Base-by-base conservation (phyloP, 2,329 filamentous ascomycete species). In the Chrysosporium keratinophilum region DNA sequence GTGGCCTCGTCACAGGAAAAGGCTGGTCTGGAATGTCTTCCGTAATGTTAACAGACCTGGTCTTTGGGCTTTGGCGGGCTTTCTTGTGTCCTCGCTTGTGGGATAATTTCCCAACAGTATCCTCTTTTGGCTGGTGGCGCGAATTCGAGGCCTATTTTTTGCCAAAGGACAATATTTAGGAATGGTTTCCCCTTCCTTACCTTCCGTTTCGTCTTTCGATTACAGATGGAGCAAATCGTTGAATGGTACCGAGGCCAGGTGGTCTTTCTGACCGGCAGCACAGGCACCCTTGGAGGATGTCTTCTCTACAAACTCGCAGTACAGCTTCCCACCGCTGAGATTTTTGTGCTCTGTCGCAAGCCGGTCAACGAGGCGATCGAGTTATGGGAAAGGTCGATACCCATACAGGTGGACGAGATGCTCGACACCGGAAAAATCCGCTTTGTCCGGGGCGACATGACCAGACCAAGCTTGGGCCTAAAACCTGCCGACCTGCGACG, bases 281-380 rank as follows among this genome's bases (percentile, higher is more conserved):
- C 39, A 17, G 39, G 39, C 9, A 14, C 7, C 39, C 39, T 41
- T 9, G 66, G 66, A 11, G 65, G 65, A 23, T 66, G 64, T 53
- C 64, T 68, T 20, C 52, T 68, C 4, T 66, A 67, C 55, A 68
- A 68, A 37, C 39, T 68, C 37, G 60, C 65, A 10, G 39, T 65
- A 17, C 66, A 67, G 50, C 57, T 68, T 0, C 66, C 66, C 11
- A 66, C 64, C 1, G 60, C 57, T 28, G 67, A 61, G 34, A 64
- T 68, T 15, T 68, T 63, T 28, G 60, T 62, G 1, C 56, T 68
- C 5, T 59, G 65, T 17, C 63, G 66, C 1, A 60, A 59, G 6
- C 58, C 59, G 4, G 52, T 61, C 0, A 52, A 63, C 9, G 20
- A 49, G 15, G 66, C 66, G 4, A 60, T 64, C 33, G 52, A 59